Percentiles rank a stretch among this genome's conserved stretches.
Conservation (phyloP, 1,284 basidiomycete genomes). For the Tilletia caries region DNA sequence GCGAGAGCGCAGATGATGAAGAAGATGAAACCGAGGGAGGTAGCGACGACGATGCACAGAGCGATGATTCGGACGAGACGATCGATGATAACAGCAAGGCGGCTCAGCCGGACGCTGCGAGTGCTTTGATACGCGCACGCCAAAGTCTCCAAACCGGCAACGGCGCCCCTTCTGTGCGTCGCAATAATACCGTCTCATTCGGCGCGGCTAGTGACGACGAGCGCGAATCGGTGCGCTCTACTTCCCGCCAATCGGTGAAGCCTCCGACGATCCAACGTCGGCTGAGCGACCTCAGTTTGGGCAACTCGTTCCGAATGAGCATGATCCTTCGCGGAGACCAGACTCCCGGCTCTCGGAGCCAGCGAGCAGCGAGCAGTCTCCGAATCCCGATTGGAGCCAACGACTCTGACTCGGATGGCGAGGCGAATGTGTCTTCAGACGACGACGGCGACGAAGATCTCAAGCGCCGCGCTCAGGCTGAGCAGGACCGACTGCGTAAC, state of each 20-base stretch:
- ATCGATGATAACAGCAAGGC: neutral
- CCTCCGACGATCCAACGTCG: constrained; percentile 30
- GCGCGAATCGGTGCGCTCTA: neutral
- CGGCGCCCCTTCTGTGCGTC: neutral
- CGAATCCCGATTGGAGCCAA: constrained; percentile 23
- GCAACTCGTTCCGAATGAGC: constrained; percentile 39
- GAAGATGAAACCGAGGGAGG: neutral
- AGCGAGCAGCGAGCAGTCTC: constrained; percentile 2
- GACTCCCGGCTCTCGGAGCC: neutral
- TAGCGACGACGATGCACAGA: neutral
- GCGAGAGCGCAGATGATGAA: neutral
- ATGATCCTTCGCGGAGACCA: constrained; percentile 26
- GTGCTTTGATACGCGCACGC: neutral
- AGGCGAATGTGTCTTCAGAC: neutral
- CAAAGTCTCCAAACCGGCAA: neutral
- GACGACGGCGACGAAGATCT: constrained; percentile 41
- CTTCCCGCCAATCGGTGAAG: neutral
- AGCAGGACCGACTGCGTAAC: constrained; percentile 41
- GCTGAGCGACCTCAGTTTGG: constrained; percentile 40
- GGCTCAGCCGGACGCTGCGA: neutral
- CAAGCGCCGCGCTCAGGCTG: constrained; percentile 31
- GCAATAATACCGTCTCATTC: constrained; percentile 14
- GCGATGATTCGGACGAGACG: neutral
- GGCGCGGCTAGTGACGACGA: neutral
- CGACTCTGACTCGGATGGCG: constrained; percentile 32